phyloP scores from a whole-genome alignment of 345 rosid species.

The Pistacia vera region DNA sequence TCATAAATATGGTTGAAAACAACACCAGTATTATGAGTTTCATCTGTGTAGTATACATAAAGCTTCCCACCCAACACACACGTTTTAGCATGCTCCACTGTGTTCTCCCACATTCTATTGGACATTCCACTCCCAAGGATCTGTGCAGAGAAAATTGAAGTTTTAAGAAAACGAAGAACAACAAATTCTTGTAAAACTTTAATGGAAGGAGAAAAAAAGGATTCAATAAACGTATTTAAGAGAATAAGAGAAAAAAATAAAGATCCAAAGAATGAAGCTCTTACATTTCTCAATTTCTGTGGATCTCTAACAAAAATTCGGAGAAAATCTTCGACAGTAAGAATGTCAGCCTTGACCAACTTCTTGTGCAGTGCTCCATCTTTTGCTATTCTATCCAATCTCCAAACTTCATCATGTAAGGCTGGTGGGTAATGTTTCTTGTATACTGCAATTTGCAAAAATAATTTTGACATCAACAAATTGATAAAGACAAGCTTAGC shows the following conservation, averaged over 20 bases:
- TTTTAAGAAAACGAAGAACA: neutral
- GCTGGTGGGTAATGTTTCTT: constrained; percentile 97
- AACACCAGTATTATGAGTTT: constrained; percentile 54
- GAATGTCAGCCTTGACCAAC: constrained; percentile 57
- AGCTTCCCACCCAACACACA: constrained; percentile 85
- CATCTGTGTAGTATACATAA: constrained; percentile 70
- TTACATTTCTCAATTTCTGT: constrained; percentile 74
- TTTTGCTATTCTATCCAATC: constrained; percentile 91
- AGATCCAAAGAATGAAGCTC: constrained; percentile 16
- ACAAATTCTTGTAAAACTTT: constrained; percentile 3
- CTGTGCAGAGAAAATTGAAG: constrained; percentile 33
- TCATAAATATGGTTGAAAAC: constrained; percentile 87
- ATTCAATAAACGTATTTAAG: neutral
- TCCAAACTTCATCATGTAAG: constrained; percentile 93
- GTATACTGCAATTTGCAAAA: constrained; percentile 57
- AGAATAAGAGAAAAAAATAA: neutral
- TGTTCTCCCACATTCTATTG: constrained; percentile 96
- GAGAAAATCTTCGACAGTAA: constrained; percentile 89
- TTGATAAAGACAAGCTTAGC: neutral
- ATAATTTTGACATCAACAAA: constrained; percentile 3
- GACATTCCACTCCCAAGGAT: constrained; percentile 98
- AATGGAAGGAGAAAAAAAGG: neutral
- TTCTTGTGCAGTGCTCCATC: constrained; percentile 95
- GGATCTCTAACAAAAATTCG: constrained; percentile 71
- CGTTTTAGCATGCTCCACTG: constrained; percentile 94